These are phyloP conservation scores for Cynara cardunculus DNA, from an alignment of 129 eudicot species.

Conservation along the genomic window DNA sequence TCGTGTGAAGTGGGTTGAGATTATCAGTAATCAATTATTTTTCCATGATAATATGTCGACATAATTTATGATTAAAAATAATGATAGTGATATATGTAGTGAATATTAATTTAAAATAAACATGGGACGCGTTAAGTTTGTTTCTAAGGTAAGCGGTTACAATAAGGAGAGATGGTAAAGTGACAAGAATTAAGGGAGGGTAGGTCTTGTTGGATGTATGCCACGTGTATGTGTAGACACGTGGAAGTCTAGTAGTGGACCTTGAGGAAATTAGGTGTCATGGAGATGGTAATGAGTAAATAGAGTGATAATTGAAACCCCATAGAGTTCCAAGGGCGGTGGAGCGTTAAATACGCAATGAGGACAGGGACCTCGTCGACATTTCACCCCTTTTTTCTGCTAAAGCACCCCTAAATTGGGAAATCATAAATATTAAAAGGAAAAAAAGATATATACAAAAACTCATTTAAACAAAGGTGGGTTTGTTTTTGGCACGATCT, in stretches of 20 bases:
- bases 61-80: neutral
- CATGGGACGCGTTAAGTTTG: constrained; percentile 6
- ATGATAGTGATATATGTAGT: neutral
- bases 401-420: no score
- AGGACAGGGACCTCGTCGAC: constrained; percentile 16
- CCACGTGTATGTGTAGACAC: constrained; percentile 25
- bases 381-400: neutral
- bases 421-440: no score
- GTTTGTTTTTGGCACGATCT: no score
- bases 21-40: no score
- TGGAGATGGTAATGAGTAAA: neutral
- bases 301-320: constrained; percentile 22
- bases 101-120: neutral
- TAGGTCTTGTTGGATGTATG: neutral
- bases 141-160: constrained; percentile 32
- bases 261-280: constrained; percentile 9
- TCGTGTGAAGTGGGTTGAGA: no score
- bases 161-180: constrained; percentile 16
- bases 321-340: constrained; percentile 46
- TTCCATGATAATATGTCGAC: neutral
- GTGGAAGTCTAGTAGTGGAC: neutral
- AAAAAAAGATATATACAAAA: no score
- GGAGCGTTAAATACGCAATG: constrained; percentile 45
- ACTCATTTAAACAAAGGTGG: no score
- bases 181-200: neutral